Evolutionary conservation across 116 monocot species (phyloP).

Genomic region (Iris pallida): DNA sequence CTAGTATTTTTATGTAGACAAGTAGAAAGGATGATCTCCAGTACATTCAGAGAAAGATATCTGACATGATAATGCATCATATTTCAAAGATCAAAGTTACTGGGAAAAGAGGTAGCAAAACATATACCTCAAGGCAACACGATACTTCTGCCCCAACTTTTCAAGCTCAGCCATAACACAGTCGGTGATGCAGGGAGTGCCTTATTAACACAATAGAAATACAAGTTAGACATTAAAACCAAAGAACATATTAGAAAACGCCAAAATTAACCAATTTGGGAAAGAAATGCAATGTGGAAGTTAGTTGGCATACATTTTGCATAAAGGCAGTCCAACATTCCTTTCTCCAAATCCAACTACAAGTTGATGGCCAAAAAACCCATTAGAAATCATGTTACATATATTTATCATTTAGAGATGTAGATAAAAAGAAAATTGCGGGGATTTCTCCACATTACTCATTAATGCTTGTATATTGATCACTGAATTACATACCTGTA

Average conservation of each 20-base stretch:
- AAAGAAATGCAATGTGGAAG: background rate
- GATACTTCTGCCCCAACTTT: conserved; percentile 96
- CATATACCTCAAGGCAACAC: conserved; percentile 75
- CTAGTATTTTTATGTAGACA: too few species aligned
- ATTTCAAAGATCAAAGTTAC: too few species aligned
- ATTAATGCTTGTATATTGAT: too few species aligned
- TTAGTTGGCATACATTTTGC: conserved; percentile 67
- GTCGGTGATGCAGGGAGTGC: conserved; percentile 93
- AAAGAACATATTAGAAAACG: background rate
- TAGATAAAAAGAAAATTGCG: too few species aligned
- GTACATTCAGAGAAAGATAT: too few species aligned
- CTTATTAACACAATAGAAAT: conserved; percentile 21
- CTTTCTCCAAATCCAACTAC: conserved; percentile 92
- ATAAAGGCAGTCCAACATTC: conserved; percentile 97
- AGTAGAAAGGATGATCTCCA: too few species aligned
- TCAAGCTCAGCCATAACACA: conserved; percentile 99
- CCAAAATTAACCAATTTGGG: background rate
- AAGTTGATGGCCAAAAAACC: conserved; percentile 1
- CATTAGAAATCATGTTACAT: background rate
- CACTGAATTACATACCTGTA: too few species aligned
- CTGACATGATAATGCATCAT: too few species aligned
- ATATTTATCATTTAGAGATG: background rate
- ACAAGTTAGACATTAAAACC: background rate
- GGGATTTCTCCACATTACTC: too few species aligned
- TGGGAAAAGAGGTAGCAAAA: background rate